Percentiles rank a stretch among this genome's conserved stretches.
phyloP scores from a whole-genome alignment of 2,329 filamentous ascomycete species.

The Claviceps paspali region DNA sequence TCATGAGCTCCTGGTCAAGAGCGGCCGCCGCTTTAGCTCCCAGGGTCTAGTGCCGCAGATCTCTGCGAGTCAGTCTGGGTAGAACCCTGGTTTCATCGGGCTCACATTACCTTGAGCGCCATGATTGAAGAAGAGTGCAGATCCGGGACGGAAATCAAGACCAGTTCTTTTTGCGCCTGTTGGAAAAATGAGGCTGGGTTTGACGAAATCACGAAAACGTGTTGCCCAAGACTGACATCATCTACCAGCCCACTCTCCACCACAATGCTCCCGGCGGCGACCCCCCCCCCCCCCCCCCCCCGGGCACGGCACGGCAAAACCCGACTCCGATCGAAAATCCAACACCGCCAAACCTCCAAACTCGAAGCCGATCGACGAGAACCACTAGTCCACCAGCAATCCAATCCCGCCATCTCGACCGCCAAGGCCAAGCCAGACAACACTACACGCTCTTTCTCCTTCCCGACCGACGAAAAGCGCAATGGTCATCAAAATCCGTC shows the following conservation, averaged over 20 bases:
- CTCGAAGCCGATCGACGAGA: no score
- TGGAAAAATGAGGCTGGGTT: no score
- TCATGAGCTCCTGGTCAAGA: slow-evolving; percentile 91
- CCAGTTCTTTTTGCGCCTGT: no score
- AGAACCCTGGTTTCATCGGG: no score
- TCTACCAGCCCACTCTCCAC: no score
- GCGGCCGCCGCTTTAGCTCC: slow-evolving; percentile 76
- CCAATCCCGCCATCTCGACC: no score
- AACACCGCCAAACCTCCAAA: no score
- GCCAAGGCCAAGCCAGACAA: background rate
- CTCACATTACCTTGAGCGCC: background rate
- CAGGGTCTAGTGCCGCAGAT: slow-evolving; percentile 47
- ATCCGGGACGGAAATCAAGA: no score
- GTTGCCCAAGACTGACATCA: background rate
- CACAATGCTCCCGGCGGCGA: no score
- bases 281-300: no score
- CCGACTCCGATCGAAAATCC: slow-evolving; percentile 15
- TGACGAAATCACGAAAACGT: no score
- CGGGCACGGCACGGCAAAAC: slow-evolving; percentile 20
- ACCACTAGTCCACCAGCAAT: no score
- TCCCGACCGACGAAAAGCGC: background rate
- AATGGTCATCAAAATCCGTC: slow-evolving; percentile 89
- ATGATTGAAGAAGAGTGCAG: background rate
- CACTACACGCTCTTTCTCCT: slow-evolving; percentile 1
- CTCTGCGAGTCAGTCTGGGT: background rate